Conservation (phyloP, 352 stramenopile genomes). For the Pythium sp. region DNA sequence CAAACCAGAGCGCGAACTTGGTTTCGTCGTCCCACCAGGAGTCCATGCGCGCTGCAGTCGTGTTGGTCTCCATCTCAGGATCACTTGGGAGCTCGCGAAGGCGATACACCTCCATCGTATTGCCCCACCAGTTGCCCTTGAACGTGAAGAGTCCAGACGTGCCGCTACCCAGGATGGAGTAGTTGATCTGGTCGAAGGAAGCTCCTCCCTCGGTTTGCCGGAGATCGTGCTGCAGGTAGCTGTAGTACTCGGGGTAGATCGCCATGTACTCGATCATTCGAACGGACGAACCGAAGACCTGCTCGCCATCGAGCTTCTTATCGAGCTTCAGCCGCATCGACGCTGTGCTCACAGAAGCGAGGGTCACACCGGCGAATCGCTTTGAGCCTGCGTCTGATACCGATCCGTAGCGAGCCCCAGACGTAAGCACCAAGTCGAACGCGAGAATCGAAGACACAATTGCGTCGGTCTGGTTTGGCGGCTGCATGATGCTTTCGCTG, state of each 20-base stretch:
- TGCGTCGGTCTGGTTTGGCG: slow-evolving; percentile 16
- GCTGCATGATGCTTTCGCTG: not conserved
- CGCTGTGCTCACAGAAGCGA: slow-evolving; percentile 20
- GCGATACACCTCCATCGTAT: slow-evolving; percentile 33
- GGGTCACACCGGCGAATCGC: slow-evolving; percentile 8
- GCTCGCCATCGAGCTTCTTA: slow-evolving; percentile 22
- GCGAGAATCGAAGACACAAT: slow-evolving; percentile 13
- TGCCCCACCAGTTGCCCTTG: slow-evolving; percentile 30
- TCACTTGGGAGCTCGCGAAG: slow-evolving; percentile 23
- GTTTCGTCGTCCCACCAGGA: slow-evolving; percentile 35
- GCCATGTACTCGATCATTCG: slow-evolving; percentile 32
- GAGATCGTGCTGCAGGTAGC: slow-evolving; percentile 15
- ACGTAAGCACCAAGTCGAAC: slow-evolving; percentile 20
- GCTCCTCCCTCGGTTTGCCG: not conserved
- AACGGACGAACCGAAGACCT: slow-evolving; percentile 19
- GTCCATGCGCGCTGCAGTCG: slow-evolving; percentile 4
- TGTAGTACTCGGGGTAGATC: slow-evolving; percentile 37
- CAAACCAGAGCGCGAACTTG: slow-evolving; percentile 29
- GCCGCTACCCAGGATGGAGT: slow-evolving; percentile 23
- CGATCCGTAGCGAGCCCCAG: slow-evolving; percentile 14
- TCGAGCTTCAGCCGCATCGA: slow-evolving; percentile 23
- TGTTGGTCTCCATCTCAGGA: not conserved
- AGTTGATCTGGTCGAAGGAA: slow-evolving; percentile 21
- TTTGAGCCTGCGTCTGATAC: slow-evolving; percentile 14
- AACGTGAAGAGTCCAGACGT: slow-evolving; percentile 35